A percentile compares a stretch with the other conserved stretches of the same genome.
Evolutionary conservation across 2,329 filamentous ascomycete genomes (phyloP).

Genomic region (Torrubiella hemipterigena): DNA sequence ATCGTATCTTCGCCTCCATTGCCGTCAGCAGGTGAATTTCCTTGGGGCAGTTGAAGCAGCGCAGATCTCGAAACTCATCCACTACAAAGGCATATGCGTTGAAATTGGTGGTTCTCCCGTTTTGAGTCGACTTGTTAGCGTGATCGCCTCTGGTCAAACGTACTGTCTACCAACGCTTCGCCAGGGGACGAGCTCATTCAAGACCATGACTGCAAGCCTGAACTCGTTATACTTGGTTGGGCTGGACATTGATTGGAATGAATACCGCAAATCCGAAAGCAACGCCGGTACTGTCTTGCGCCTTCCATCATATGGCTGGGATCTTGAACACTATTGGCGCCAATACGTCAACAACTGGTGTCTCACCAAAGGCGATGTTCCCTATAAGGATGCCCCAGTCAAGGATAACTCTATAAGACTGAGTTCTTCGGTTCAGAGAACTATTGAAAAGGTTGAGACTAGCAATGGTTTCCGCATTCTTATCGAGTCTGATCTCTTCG

Average conservation of each 20-base stretch:
- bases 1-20: too few relatives aligned
- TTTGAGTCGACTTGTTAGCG: not conserved
- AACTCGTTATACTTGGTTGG: not conserved
- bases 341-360: not conserved
- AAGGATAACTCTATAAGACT: not conserved
- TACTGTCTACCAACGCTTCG: not conserved
- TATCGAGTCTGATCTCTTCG: not conserved
- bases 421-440: not conserved
- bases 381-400: not conserved
- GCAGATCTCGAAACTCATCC: too few relatives aligned
- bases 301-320: not conserved
- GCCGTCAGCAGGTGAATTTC: not conserved
- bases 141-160: not conserved
- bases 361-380: not conserved
- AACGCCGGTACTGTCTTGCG: not conserved
- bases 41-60: not conserved
- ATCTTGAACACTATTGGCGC: not conserved
- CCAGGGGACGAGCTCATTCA: not conserved
- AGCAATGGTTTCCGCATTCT: not conserved
- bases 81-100: not conserved
- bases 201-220: not conserved
- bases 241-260: not conserved
- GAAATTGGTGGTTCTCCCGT: not conserved
- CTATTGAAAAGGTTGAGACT: not conserved
- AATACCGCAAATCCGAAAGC: not conserved